Percentiles rank a stretch among this genome's conserved stretches.
Evolutionary conservation across 371 early-diverging fungal species (phyloP).

Genomic region (Mucor piriformis): DNA sequence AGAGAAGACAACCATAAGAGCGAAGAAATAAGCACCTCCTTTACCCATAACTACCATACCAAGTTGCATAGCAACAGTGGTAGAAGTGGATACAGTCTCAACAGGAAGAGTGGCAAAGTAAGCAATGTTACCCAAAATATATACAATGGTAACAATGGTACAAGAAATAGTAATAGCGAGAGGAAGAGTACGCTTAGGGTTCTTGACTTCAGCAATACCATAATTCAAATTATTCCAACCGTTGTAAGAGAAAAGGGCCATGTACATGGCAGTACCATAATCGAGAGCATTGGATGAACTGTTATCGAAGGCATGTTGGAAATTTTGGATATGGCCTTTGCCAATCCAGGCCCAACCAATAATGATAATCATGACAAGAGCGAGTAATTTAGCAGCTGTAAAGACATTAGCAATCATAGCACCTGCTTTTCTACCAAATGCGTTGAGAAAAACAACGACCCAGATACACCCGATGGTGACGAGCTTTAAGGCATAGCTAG

Average conservation of each 20-base stretch:
- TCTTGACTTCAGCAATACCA: slow-evolving; percentile 64
- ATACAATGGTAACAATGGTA: slow-evolving; percentile 50
- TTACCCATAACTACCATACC: slow-evolving; percentile 55
- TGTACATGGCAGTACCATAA: slow-evolving; percentile 62
- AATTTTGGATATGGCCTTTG: slow-evolving; percentile 29
- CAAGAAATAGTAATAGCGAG: slow-evolving; percentile 56
- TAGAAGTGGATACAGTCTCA: slow-evolving; percentile 27
- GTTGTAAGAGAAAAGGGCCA: slow-evolving; percentile 67
- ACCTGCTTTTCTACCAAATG: slow-evolving; percentile 35
- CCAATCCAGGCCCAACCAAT: slow-evolving; percentile 45
- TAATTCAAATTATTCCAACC: slow-evolving; percentile 67
- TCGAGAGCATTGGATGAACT: slow-evolving; percentile 50
- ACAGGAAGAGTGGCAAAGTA: slow-evolving; percentile 60
- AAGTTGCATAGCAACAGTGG: slow-evolving; percentile 48
- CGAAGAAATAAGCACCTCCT: slow-evolving; percentile 55
- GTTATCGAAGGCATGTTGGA: slow-evolving; percentile 39
- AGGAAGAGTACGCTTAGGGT: slow-evolving; percentile 58
- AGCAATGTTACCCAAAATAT: slow-evolving; percentile 63
- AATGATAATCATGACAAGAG: slow-evolving; percentile 43
- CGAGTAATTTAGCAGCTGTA: slow-evolving; percentile 37
- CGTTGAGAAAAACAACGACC: slow-evolving; percentile 40
- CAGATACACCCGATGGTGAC: slow-evolving; percentile 43
- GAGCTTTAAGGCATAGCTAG: slow-evolving; percentile 33
- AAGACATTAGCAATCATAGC: slow-evolving; percentile 33
- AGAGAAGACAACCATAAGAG: slow-evolving; percentile 56